Conservation (phyloP, 768 basidiomycete species). For the Dentipellis fragilis region DNA sequence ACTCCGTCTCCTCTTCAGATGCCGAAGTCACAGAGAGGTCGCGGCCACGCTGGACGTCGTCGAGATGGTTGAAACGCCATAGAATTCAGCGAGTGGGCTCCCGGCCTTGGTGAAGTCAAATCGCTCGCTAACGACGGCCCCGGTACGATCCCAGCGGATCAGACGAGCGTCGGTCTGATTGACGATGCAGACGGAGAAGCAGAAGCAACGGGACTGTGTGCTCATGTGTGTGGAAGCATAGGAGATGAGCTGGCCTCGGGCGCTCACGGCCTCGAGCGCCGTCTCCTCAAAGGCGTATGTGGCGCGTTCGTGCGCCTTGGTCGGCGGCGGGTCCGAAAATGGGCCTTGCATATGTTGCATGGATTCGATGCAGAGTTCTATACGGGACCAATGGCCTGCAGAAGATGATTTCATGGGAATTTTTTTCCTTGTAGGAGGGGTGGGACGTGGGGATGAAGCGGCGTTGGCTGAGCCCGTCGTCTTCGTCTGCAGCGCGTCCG, state of each 20-base stretch:
- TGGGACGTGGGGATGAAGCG: background rate
- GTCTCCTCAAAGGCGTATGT: background rate
- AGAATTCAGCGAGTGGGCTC: background rate
- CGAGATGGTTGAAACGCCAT: background rate
- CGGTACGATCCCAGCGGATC: constrained; percentile 3
- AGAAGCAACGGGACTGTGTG: background rate
- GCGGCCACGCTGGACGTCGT: background rate
- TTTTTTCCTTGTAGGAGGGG: background rate
- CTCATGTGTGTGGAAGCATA: background rate
- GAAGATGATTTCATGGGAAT: too few species aligned
- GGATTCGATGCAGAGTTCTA: background rate
- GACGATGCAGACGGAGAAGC: constrained; percentile 1
- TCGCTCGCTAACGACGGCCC: constrained; percentile 1
- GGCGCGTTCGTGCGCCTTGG: background rate
- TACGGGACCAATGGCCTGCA: background rate
- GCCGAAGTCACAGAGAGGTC: too few species aligned
- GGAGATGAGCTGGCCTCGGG: background rate
- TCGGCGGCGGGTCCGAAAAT: background rate
- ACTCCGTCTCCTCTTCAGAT: background rate
- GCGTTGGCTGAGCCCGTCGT: background rate
- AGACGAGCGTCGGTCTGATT: background rate
- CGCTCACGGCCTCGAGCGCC: background rate
- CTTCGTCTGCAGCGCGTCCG: too few species aligned
- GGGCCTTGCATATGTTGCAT: background rate
- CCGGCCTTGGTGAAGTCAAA: too few species aligned